Evolutionary conservation across 2,329 filamentous ascomycete genomes (phyloP).

Genomic region (Fusarium sacchari): DNA sequence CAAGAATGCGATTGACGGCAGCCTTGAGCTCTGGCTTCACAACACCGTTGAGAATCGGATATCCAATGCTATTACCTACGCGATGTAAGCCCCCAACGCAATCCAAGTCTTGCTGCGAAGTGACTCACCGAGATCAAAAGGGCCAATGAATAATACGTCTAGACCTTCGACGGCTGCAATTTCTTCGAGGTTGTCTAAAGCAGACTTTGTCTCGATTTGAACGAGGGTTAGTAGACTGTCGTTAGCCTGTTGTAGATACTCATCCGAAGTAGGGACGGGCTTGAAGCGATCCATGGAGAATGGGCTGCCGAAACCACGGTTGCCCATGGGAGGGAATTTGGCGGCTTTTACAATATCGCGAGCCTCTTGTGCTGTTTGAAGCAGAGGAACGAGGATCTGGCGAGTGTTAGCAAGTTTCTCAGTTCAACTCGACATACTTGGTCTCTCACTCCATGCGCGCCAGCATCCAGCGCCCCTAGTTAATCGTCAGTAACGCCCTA

Average conservation of each 20-base stretch:
- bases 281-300: slow-evolving; percentile 17
- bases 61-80: slow-evolving; percentile 5
- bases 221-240: slow-evolving; percentile 4
- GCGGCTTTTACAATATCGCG: slow-evolving; percentile 1
- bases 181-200: slow-evolving; percentile 2
- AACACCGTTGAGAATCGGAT: slow-evolving; percentile 8
- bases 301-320: slow-evolving; percentile 9
- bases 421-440: neutral
- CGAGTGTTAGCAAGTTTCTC: neutral
- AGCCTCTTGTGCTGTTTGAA: slow-evolving; percentile 11
- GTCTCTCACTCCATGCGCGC: slow-evolving; percentile 11
- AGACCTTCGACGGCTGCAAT: neutral
- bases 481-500: neutral
- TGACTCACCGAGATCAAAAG: slow-evolving; percentile 8
- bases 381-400: slow-evolving; percentile 6
- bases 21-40: neutral
- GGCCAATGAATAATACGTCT: neutral
- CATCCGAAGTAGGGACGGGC: slow-evolving; percentile 4
- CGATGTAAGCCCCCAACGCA: neutral
- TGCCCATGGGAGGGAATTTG: slow-evolving; percentile 16
- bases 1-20: neutral
- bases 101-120: accelerated
- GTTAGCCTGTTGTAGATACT: slow-evolving; percentile 17
- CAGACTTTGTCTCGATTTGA: slow-evolving; percentile 15
- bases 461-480: slow-evolving; percentile 1